These are phyloP conservation scores for Farysia itapuensis DNA, from an alignment of 1,284 basidiomycete genomes.

Conservation along the genomic window DNA sequence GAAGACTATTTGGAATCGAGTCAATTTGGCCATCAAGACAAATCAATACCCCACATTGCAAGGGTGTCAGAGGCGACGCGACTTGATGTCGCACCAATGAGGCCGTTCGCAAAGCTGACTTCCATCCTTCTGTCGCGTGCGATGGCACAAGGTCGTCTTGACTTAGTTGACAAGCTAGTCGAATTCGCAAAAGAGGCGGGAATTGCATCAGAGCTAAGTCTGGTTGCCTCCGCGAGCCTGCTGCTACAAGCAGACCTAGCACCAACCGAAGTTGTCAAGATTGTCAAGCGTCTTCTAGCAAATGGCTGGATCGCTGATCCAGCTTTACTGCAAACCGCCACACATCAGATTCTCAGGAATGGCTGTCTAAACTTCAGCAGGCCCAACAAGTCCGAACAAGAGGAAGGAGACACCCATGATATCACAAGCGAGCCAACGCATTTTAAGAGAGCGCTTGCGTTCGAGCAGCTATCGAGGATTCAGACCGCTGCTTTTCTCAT, in stretches of 20 bases:
- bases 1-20: no score
- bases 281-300: constrained; percentile 1
- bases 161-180: constrained; percentile 14
- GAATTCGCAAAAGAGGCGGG: constrained; percentile 8
- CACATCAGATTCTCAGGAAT: constrained; percentile 4
- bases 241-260: constrained; percentile 1
- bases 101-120: constrained; percentile 4
- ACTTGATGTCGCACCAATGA: constrained; percentile 23
- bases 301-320: constrained; percentile 8
- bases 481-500: constrained; percentile 9
- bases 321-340: constrained; percentile 9
- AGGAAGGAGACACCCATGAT: not conserved
- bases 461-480: not conserved
- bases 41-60: no score
- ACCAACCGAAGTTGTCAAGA: constrained; percentile 2
- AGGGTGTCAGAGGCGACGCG: no score
- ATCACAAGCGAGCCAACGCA: not conserved
- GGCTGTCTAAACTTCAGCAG: not conserved
- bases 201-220: constrained; percentile 1
- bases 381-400: not conserved
- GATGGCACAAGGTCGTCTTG: constrained; percentile 7
- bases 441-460: not conserved
- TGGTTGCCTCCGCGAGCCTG: constrained; percentile 3
- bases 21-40: no score
- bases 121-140: constrained; percentile 16